Evolutionary conservation across 129 eudicot species (phyloP), one percentile per base, ranked within the genome.

Genomic region (Flaveria brownii): DNA sequence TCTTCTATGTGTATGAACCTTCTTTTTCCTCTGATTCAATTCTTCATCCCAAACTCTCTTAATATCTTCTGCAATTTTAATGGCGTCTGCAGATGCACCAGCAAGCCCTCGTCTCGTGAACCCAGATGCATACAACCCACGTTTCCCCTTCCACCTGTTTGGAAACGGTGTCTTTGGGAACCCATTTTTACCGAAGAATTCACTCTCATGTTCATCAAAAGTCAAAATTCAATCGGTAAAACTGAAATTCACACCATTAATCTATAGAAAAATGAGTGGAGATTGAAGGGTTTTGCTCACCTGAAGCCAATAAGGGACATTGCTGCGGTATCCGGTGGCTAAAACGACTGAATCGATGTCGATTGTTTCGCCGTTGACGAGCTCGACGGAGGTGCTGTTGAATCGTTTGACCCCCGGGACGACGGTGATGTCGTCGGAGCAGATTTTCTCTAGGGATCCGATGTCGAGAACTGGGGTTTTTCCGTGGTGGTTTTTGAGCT

Each of bases 81-180:
- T 49, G 17, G 98, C 98, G 52, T 94, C 98, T 50, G 82, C 85
- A 68, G 96, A 86, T 52, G 90, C 96, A 77, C 98, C 97, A 33
- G 97, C 77, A 1, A 94, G 93, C 75, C 98, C 98, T 87, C 82
- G 86, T 91, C 91, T 91, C 62, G 98, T 91, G 80, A 94, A 94
- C 9, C 98, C 98, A 2, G 86, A 90, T 2, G 98, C 97, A 81
- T 94, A 94, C 6, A 94, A 81, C 11, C n/a, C n/a, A n/a, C n/a
- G n/a, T n/a, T n/a, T n/a, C n/a, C n/a, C n/a, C n/a, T n/a, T n/a
- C n/a, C n/a, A n/a, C 1, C 91, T 87, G 46, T 88, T 84, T 20
- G 97, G 96, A 77, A 88, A 91, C 74, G 93, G 88, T 17, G 96
- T 66, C 71, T 84, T 94, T 16, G 97, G 98, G 43, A 88, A 81